phyloP scores from a whole-genome alignment of 2,329 filamentous ascomycete genomes.

The Fusarium ambrosium region DNA sequence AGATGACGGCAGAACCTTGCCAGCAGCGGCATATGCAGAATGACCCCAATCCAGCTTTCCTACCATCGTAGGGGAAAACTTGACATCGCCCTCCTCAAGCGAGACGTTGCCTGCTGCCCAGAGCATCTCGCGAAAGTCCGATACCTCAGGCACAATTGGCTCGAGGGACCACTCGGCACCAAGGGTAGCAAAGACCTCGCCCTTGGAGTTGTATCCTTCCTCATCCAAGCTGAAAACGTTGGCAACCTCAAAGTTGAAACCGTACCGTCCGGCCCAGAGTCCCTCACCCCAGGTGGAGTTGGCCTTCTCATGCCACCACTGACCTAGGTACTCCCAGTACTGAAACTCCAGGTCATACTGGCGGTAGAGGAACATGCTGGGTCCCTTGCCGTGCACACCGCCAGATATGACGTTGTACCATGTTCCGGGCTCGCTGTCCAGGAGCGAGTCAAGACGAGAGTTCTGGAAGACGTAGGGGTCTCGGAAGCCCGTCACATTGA shows the following conservation, averaged over 20 bases:
- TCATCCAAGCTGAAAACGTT: conserved; percentile 58
- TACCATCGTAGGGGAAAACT: conserved; percentile 57
- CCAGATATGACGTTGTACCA: conserved; percentile 43
- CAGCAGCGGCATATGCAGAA: conserved; percentile 59
- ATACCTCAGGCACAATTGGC: conserved; percentile 56
- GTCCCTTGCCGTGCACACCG: conserved; percentile 38
- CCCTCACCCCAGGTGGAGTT: conserved; percentile 54
- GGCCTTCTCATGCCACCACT: conserved; percentile 54
- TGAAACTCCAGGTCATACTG: conserved; percentile 43
- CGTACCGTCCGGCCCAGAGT: conserved; percentile 54
- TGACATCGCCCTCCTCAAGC: conserved; percentile 44
- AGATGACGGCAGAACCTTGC: conserved; percentile 55
- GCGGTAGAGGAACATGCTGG: conserved; percentile 42
- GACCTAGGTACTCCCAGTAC: conserved; percentile 44
- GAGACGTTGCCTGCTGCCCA: conserved; percentile 56
- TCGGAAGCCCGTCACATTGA: conserved; percentile 45
- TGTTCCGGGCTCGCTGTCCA: conserved; percentile 34
- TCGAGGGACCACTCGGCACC: conserved; percentile 59
- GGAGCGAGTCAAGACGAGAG: conserved; percentile 29
- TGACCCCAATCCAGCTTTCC: conserved; percentile 57
- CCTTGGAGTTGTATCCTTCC: conserved; percentile 55
- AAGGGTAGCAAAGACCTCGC: conserved; percentile 56
- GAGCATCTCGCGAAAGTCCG: conserved; percentile 56
- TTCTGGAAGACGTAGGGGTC: conserved; percentile 44
- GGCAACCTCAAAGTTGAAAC: conserved; percentile 61